Base-by-base conservation (phyloP, 176 grass and related monocot genomes). In the Oropetium thomaeum region DNA sequence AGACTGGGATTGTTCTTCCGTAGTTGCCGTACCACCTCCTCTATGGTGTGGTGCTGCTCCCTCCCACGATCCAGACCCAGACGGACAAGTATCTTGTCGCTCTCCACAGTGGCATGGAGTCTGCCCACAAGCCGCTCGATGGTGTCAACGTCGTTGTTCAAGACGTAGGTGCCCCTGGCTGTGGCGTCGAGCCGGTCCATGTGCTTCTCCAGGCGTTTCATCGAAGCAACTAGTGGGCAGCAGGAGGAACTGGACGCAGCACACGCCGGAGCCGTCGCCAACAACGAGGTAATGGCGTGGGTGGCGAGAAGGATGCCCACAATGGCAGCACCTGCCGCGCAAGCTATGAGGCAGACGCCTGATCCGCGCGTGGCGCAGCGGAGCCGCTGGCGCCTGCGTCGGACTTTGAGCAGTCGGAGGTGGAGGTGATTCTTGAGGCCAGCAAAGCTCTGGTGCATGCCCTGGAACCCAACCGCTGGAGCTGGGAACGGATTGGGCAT, bases 141-240 rank as follows among this genome's bases (percentile, higher is more conserved):
- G 0, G 96, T 99, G 45, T 84, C 84, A 1, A 95, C 72, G 54
- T 95, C 91, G 30, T 95, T 95, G 72, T 95, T 84, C 71, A 99
- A 78, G 33, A 90, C 96, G 19, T 90, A 99, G 28, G 92, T 76
- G 27, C 92, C 92, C 76, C 91, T 87, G 29, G 96, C 89, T 1
- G 89, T 87, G 1, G 82, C 89, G 31, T 99, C 96, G 2, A 99
- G 82, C 58, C 75, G 84, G 58, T 83, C 89, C 79, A 95, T 90
- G 82, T 88, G 89, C 17, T 88, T 83, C 39, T 77, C 81, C 67
- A 85, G 30, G 77, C 80, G 76, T 59, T 61, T 70, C 84, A 88
- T 89, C 20, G 70, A 73, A 62, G 77, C 63, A 0, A 42, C 48
- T 0, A 78, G 10, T 5, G 88, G 53, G 15, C 86, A 81, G 51